Base-by-base conservation (phyloP, 495 filamentous ascomycete genomes). In the Aspergillus egyptiacus region DNA sequence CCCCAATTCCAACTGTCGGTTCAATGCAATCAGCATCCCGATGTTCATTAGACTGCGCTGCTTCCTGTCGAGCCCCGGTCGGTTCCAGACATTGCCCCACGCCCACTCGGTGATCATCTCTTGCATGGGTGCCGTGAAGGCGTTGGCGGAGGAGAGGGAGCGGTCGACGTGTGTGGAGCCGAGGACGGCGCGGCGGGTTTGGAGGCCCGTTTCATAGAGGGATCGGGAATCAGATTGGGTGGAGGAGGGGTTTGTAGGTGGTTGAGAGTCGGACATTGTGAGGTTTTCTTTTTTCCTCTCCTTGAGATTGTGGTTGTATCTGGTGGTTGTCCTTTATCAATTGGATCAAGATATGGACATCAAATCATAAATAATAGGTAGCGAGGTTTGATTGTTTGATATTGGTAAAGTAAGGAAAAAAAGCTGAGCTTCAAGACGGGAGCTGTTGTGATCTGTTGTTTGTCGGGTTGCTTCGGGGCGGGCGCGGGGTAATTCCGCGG, bases 21-120 rank as follows among this genome's bases (percentile, higher is more conserved):
- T 78, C 39, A 77, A 60, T 1, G 77, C 77, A 50, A 69, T 74
- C 23, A 82, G 62, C 61, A 77, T 78, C 34, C 68, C 46, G 5
- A 37, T 71, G 56, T 77, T 53, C 37, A 83, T 59, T 23, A 81
- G 56, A 44, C 63, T 71, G 18, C 77, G 65, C 57, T 78, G 74
- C 53, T 80, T 79, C 33, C 67, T 60, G 25, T 75, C 71, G 6
- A 80, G 68, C 0, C 78, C 77, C 0, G 74, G 74, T 6, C 78
- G 72, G 5, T 69, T 67, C 78, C 78, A 80, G 33, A 73, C 65
- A 34, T 65, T 61, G 15, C 76, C 78, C 77, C 76, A 82, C 61
- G 73, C 76, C 44, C 62, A 69, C 56, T 76, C 74, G 5, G 75
- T 78, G 8, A 78, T 70, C 23, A 74, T 63, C 35, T 79, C 69